Conservation (phyloP, 176 grass and related monocot genomes). For the Metroxylon sagu region DNA sequence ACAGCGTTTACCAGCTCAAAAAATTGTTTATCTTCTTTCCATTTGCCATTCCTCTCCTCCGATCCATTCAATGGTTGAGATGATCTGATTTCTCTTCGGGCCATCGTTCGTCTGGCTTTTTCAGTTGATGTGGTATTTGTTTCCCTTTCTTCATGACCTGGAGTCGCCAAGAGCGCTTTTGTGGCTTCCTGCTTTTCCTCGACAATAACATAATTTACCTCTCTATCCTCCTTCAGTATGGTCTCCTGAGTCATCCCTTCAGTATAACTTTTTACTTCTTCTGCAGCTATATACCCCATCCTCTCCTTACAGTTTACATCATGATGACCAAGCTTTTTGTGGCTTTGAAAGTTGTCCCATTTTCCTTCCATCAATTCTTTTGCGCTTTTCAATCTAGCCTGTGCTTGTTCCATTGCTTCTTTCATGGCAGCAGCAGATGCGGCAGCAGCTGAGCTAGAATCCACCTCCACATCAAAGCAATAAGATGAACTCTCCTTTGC, state of each 20-base stretch:
- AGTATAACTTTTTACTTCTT: background rate
- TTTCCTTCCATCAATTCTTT: slow-evolving; percentile 58
- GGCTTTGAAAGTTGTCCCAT: background rate
- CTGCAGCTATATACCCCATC: background rate
- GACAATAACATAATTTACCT: background rate
- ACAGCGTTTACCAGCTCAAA: background rate
- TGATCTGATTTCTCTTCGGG: background rate
- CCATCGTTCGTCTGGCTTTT: background rate
- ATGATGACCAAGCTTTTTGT: background rate
- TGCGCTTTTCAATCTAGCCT: slow-evolving; percentile 83
- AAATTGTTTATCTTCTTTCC: background rate
- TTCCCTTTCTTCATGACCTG: background rate
- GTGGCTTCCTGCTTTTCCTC: background rate
- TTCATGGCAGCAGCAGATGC: slow-evolving; percentile 53
- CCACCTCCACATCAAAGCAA: slow-evolving; percentile 47
- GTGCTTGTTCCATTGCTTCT: slow-evolving; percentile 94
- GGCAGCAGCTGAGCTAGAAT: slow-evolving; percentile 55
- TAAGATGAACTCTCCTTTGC: slow-evolving; percentile 21
- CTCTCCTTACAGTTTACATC: background rate
- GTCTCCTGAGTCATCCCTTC: background rate
- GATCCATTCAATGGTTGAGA: background rate
- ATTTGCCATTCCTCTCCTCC: background rate
- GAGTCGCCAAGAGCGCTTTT: background rate
- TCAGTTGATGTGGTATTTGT: background rate
- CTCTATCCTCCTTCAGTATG: no score